Evolutionary conservation across 2,329 filamentous ascomycete species (phyloP).

Genomic region (Tricladium varicosporioides): DNA sequence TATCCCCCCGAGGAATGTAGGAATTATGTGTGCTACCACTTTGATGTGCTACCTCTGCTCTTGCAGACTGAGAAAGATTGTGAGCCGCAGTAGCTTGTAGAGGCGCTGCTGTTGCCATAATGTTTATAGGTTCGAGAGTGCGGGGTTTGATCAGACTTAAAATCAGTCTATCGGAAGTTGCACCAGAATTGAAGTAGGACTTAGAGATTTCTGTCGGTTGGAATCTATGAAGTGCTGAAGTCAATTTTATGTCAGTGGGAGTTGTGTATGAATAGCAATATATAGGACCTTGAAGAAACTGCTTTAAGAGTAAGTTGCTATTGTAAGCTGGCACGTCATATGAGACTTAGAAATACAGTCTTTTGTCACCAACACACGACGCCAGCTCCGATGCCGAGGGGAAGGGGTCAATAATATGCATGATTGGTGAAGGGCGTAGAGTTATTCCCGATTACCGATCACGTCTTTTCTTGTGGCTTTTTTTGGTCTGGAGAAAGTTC

Average conservation of each 20-base stretch:
- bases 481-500: neutral
- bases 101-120: conserved; percentile 39
- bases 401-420: neutral
- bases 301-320: neutral
- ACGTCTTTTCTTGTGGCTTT: neutral
- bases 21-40: conserved; percentile 6
- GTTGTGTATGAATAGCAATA: conserved; percentile 3
- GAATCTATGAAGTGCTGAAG: neutral
- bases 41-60: conserved; percentile 23
- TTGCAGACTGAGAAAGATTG: conserved; percentile 34
- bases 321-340: conserved; percentile 8
- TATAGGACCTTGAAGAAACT: conserved; percentile 1
- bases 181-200: neutral
- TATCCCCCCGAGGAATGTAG: conserved; percentile 48
- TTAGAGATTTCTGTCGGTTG: neutral
- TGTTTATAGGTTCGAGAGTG: conserved; percentile 1
- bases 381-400: neutral
- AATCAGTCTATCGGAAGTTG: neutral
- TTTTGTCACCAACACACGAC: neutral
- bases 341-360: conserved; percentile 2
- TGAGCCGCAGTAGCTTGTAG: conserved; percentile 41
- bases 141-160: neutral
- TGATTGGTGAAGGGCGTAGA: neutral
- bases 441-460: neutral
- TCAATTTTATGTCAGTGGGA: neutral